These are phyloP conservation scores for Termitomyces sp. DNA, from an alignment of 768 basidiomycete species.

Conservation along the genomic window DNA sequence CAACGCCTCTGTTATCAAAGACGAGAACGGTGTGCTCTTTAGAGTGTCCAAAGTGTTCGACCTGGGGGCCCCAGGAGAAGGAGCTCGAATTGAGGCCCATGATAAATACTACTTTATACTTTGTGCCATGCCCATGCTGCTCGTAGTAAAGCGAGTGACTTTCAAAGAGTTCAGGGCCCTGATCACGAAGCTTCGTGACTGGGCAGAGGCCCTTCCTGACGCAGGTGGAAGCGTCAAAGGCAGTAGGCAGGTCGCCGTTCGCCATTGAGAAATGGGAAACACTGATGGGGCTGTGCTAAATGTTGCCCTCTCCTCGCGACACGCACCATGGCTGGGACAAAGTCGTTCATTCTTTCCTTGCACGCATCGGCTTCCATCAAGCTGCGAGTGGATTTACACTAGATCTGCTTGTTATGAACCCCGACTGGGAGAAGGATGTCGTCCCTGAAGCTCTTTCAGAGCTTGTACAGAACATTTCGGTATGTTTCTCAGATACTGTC, in stretches of 20 bases:
- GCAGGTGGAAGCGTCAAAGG: slow-evolving; percentile 59
- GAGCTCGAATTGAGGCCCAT: slow-evolving; percentile 72
- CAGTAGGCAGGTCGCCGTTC: slow-evolving; percentile 29
- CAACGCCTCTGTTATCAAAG: slow-evolving; percentile 84
- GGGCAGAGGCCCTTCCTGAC: slow-evolving; percentile 73
- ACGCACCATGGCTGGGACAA: slow-evolving; percentile 59
- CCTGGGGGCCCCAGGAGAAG: slow-evolving; percentile 62
- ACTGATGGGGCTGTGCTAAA: slow-evolving; percentile 2
- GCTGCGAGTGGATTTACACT: slow-evolving; percentile 57
- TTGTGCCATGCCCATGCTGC: slow-evolving; percentile 62
- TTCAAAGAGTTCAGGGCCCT: slow-evolving; percentile 43
- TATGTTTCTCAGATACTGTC: slow-evolving; percentile 23
- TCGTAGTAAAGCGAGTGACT: slow-evolving; percentile 79
- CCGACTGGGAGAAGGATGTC: slow-evolving; percentile 55
- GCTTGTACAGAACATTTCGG: slow-evolving; percentile 46
- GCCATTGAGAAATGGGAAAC: not conserved
- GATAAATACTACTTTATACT: slow-evolving; percentile 63
- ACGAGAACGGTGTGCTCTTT: slow-evolving; percentile 59
- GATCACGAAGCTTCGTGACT: slow-evolving; percentile 46
- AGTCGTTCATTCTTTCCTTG: slow-evolving; percentile 48
- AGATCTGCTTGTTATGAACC: slow-evolving; percentile 70
- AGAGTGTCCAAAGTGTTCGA: slow-evolving; percentile 54
- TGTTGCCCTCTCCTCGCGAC: slow-evolving; percentile 28
- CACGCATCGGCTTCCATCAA: slow-evolving; percentile 50
- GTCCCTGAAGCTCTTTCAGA: slow-evolving; percentile 52